Evolutionary conservation across 805 yeast species (phyloP).

Genomic region (Saturnispora hagleri): DNA sequence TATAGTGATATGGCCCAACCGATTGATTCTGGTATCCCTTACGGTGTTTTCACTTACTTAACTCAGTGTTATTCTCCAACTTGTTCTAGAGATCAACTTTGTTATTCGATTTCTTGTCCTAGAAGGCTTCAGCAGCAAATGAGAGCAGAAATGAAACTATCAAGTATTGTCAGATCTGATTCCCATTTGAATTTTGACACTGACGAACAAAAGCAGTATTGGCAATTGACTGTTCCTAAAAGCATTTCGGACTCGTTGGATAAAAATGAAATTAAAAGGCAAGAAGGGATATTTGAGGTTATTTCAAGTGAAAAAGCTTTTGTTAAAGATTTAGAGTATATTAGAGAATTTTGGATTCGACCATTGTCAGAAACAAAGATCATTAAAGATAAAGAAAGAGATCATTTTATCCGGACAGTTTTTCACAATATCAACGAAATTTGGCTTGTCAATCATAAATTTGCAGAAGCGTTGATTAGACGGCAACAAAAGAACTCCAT

Average conservation of each 20-base stretch:
- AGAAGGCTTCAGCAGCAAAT: conserved; percentile 94
- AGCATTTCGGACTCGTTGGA: conserved; percentile 69
- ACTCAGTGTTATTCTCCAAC: conserved; percentile 97
- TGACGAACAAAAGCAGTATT: conserved; percentile 72
- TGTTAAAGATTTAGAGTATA: conserved; percentile 86
- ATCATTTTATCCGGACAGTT: conserved; percentile 83
- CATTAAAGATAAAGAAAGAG: conserved; percentile 82
- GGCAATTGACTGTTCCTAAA: conserved; percentile 89
- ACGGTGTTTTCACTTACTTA: conserved; percentile 86
- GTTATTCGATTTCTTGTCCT: conserved; percentile 96
- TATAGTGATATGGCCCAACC: conserved; percentile 1
- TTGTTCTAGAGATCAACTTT: conserved; percentile 76
- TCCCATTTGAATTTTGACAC: conserved; percentile 62
- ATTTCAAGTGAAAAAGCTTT: conserved; percentile 91
- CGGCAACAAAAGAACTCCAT: conserved; percentile 83
- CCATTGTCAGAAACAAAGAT: conserved; percentile 81
- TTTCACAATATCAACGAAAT: conserved; percentile 86
- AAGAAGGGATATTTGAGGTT: conserved; percentile 90
- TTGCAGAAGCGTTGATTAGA: conserved; percentile 82
- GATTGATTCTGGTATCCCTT: conserved; percentile 20
- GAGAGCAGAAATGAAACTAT: conserved; percentile 76
- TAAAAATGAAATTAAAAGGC: conserved; percentile 82
- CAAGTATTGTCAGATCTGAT: conserved; percentile 71
- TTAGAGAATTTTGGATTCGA: conserved; percentile 88
- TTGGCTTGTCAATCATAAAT: conserved; percentile 68